These are phyloP conservation scores for Neobulgaria alba DNA, from an alignment of 2,329 filamentous ascomycete species.

Conservation along the genomic window DNA sequence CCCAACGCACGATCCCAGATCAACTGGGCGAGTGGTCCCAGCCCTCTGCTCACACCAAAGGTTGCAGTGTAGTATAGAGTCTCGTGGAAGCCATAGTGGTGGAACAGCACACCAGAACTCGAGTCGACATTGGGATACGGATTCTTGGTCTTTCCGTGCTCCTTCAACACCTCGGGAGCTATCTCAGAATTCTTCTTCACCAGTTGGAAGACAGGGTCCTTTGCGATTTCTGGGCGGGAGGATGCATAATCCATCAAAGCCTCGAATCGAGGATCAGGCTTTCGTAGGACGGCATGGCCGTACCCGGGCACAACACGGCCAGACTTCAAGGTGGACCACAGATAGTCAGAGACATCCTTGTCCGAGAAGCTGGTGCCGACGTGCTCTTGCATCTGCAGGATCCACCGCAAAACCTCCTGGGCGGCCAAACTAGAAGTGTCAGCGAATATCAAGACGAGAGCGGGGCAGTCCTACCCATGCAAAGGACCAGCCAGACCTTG, in stretches of 20 bases:
- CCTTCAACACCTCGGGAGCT: constrained; percentile 78
- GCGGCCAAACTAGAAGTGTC: constrained; percentile 60
- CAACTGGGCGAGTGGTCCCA: constrained; percentile 87
- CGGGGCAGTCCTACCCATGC: constrained; percentile 51
- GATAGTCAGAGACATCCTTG: constrained; percentile 76
- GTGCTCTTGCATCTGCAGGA: constrained; percentile 85
- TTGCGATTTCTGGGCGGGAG: constrained; percentile 73
- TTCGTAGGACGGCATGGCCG: constrained; percentile 90
- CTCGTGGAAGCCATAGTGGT: constrained; percentile 96
- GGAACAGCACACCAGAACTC: constrained; percentile 87
- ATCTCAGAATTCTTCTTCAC: constrained; percentile 91
- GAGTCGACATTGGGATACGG: constrained; percentile 96
- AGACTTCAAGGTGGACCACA: constrained; percentile 88
- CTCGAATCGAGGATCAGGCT: constrained; percentile 93
- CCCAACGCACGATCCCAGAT: constrained; percentile 94
- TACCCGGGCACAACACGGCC: constrained; percentile 90
- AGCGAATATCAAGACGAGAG: constrained; percentile 1
- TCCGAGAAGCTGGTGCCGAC: constrained; percentile 74
- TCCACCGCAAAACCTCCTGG: constrained; percentile 95
- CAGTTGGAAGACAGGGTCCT: constrained; percentile 85
- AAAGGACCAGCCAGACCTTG: constrained; percentile 92
- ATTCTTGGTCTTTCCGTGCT: constrained; percentile 98
- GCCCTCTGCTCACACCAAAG: constrained; percentile 58
- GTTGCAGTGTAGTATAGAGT: constrained; percentile 86
- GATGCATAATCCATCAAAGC: constrained; percentile 94